Conservation (phyloP, 257 asterid genomes). For the Ilex asprella region DNA sequence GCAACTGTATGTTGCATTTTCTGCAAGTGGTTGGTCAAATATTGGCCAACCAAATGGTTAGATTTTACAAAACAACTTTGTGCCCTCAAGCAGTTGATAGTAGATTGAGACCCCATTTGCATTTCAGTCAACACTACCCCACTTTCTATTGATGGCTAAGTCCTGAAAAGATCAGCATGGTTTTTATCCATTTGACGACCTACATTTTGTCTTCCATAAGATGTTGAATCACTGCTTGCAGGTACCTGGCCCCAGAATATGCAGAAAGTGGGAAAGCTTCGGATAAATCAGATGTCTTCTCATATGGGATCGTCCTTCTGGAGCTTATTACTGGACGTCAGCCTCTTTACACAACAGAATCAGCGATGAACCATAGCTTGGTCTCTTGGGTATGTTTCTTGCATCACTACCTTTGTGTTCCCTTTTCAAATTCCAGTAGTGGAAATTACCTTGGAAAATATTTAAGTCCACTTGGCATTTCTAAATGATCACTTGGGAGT, state of each 20-base stretch:
- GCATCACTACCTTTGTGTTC: background rate
- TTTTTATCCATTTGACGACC: background rate
- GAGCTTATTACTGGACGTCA: constrained; percentile 23
- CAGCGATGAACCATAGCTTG: constrained; percentile 8
- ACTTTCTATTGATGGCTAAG: no score
- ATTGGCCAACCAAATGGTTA: no score
- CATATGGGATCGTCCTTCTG: constrained; percentile 22
- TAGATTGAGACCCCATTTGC: no score
- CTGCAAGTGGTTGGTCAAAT: no score
- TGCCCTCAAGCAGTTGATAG: no score
- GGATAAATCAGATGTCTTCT: constrained; percentile 25
- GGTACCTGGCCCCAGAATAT: constrained; percentile 26
- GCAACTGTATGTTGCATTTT: no score
- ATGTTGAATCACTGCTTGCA: background rate
- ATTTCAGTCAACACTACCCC: no score
- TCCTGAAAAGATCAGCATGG: background rate
- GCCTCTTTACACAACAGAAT: constrained; percentile 11
- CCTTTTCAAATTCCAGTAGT: background rate
- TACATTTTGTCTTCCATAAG: background rate
- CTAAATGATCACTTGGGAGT: no score
- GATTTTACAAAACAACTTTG: no score
- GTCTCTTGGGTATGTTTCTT: constrained; percentile 16
- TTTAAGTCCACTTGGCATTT: no score
- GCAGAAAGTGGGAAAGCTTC: constrained; percentile 18
- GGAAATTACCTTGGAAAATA: no score